Conservation (phyloP, 2,329 filamentous ascomycete genomes). For the Curvularia sp. region DNA sequence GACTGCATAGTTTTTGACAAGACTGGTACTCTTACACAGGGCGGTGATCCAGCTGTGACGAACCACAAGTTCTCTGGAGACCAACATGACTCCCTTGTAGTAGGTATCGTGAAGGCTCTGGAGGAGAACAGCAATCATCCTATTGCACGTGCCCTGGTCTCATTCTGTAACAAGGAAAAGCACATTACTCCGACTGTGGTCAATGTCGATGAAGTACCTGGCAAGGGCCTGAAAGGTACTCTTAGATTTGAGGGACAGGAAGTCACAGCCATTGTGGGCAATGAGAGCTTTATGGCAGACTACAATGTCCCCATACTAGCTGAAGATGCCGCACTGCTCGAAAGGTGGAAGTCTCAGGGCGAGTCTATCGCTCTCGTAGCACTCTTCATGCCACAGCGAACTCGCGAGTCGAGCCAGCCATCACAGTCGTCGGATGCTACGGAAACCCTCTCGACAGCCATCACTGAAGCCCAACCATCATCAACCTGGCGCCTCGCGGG, state of each 20-base stretch:
- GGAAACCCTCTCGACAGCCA: conserved; percentile 4
- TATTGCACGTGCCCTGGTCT: conserved; percentile 72
- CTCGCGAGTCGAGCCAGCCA: not conserved
- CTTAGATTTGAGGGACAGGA: conserved; percentile 50
- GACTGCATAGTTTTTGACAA: conserved; percentile 88
- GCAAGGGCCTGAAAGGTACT: conserved; percentile 71
- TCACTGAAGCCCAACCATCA: conserved; percentile 2
- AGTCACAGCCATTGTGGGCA: conserved; percentile 68
- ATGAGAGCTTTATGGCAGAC: conserved; percentile 70
- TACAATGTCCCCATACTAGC: conserved; percentile 42
- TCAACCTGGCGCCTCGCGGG: conserved; percentile 60
- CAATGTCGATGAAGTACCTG: conserved; percentile 70
- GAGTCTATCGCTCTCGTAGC: conserved; percentile 53
- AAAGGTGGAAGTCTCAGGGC: conserved; percentile 52
- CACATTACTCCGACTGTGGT: conserved; percentile 30
- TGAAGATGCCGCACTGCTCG: conserved; percentile 30
- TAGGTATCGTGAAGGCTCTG: conserved; percentile 65
- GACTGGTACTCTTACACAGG: conserved; percentile 80
- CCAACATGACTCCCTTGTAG: conserved; percentile 48
- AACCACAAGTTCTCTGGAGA: conserved; percentile 54
- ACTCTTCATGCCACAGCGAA: conserved; percentile 16
- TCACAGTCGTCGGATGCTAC: conserved; percentile 1
- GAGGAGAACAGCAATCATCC: conserved; percentile 79
- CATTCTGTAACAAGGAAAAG: conserved; percentile 60
- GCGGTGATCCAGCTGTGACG: conserved; percentile 73